Base-by-base conservation (phyloP, 108 stramenopile genomes). In the Nitzschia sp. region DNA sequence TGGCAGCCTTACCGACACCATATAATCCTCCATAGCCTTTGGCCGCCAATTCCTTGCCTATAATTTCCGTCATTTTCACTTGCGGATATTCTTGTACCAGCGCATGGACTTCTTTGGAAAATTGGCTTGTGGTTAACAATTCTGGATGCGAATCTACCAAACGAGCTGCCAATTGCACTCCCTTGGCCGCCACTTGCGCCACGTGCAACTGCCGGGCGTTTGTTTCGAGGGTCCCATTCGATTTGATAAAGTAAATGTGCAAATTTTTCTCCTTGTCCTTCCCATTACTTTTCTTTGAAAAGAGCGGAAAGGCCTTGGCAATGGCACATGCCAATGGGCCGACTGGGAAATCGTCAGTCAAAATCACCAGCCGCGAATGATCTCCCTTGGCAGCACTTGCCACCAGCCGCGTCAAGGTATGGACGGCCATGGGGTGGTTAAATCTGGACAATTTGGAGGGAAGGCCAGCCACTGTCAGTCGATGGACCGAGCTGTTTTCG, bases 1-100 rank as follows among this genome's bases (percentile, higher is more conserved):
- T 71, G 2, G 89, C 92, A n/a, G 90, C 94, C 75, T 90, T 83
- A 2, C 96, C 96, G n/a, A 97, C 96, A 6, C 86, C 88, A 47
- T 85, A 89, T 1, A 94, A 28, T 9, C 82, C 86, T 42, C 86
- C 86, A 31, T 84, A 79, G 4, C 76, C 69, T 23, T 77, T 64
- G 23, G 68, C 54, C 21, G 38, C 59, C 42, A 87, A 48, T 34
- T 87, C 83, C 2, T 82, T 62, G 26, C 85, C 85, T 0, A 72
- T 58, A 25, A 87, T 83, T 54, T 82, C 66, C 46, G 35, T 78
- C 19, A 70, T 54, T 18, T 27, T 62, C 0, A 62, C 61, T 17
- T 25, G 42, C 1, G 36, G 23, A 26, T 45, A 19, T n/a, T 42
- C 42, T 21, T 27, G 19, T 6, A 62, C 57, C 31, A 59, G n/a